phyloP scores from a whole-genome alignment of 371 early-diverging fungal species.

The Syncephalastrum monosporum region DNA sequence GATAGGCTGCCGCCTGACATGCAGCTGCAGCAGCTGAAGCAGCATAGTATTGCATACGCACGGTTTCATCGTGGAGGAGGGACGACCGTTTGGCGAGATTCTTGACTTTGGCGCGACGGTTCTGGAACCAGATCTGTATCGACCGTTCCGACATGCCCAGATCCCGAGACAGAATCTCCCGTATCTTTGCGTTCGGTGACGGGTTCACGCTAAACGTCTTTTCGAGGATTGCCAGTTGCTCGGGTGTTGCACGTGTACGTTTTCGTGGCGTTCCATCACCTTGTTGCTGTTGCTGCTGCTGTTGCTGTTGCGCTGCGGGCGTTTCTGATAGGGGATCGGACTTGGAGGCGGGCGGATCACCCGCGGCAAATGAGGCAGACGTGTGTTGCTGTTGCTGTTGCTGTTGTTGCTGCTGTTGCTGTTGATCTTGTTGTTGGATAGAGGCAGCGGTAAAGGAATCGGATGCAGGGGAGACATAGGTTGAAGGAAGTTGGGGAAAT shows the following conservation, averaged over 20 bases:
- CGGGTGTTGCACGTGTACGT: conserved; percentile 71
- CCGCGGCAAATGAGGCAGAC: no score
- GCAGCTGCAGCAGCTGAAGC: conserved; percentile 46
- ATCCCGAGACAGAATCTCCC: conserved; percentile 81
- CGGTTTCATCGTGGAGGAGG: conserved; percentile 51
- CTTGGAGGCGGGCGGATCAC: no score
- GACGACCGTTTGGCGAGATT: conserved; percentile 59
- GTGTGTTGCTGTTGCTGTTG: neutral
- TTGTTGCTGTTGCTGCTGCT: conserved; percentile 10
- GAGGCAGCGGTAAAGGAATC: neutral
- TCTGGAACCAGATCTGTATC: conserved; percentile 99
- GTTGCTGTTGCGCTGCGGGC: conserved; percentile 1
- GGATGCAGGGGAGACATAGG: conserved; percentile 9
- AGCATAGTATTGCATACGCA: conserved; percentile 42
- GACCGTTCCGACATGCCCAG: conserved; percentile 88
- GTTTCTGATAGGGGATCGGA: no score
- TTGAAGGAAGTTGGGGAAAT: neutral
- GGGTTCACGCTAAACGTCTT: conserved; percentile 70
- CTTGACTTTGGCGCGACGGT: conserved; percentile 93
- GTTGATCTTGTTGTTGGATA: conserved; percentile 5
- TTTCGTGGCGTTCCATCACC: conserved; percentile 43
- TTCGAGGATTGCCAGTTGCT: conserved; percentile 73
- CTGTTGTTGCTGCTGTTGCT: conserved; percentile 8
- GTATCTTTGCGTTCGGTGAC: conserved; percentile 77
- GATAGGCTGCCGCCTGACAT: conserved; percentile 39